These are phyloP conservation scores for Cucurbita maxima DNA, from an alignment of 306 rosid genomes.

Conservation along the genomic window DNA sequence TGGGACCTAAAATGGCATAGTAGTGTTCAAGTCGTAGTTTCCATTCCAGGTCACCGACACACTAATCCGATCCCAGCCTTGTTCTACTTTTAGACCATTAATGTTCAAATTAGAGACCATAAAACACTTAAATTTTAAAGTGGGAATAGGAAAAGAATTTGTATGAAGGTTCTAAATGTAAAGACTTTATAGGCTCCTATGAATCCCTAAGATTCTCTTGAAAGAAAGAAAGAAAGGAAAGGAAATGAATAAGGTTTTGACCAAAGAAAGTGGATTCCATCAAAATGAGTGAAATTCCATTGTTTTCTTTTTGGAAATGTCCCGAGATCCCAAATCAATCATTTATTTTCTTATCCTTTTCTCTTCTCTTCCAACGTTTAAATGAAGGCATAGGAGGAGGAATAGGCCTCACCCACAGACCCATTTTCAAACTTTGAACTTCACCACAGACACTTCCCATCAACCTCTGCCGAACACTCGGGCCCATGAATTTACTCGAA, in stretches of 20 bases:
- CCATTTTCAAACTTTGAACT: neutral
- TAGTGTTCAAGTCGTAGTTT: too few species aligned
- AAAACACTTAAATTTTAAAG: neutral
- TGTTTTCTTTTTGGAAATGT: neutral
- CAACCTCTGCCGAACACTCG: neutral
- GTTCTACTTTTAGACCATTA: too few species aligned
- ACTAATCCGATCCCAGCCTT: too few species aligned
- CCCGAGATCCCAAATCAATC: conserved; percentile 4
- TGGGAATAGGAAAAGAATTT: neutral
- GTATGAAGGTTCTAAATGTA: neutral
- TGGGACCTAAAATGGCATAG: neutral
- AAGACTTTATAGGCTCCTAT: neutral
- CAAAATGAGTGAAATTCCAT: conserved; percentile 5
- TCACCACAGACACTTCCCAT: neutral
- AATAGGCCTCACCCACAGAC: neutral
- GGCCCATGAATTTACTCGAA: neutral
- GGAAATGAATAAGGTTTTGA: neutral
- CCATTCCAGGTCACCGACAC: too few species aligned
- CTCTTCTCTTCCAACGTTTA: neutral
- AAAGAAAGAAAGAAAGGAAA: neutral
- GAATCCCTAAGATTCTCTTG: neutral
- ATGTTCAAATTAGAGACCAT: too few species aligned
- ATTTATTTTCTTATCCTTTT: neutral
- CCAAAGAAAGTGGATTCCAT: neutral
- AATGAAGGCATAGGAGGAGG: neutral